Percentiles rank a stretch among this genome's conserved stretches.
These are phyloP conservation scores for Cryphonectria parasitica DNA, from an alignment of 2,329 filamentous ascomycete species.

Conservation along the genomic window DNA sequence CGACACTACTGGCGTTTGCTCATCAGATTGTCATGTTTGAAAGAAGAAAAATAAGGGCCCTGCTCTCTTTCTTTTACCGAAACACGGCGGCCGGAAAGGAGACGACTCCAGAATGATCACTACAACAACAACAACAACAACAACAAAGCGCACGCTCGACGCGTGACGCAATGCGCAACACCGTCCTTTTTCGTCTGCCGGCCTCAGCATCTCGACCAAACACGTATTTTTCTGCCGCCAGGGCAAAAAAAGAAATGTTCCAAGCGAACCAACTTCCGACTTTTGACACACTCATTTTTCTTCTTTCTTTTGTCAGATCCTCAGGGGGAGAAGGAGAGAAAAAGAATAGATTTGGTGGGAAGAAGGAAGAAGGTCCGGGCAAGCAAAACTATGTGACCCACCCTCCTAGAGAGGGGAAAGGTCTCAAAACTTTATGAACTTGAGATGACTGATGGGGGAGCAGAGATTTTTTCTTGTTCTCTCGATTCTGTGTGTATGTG, in stretches of 20 bases:
- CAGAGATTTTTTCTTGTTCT: constrained; percentile 11
- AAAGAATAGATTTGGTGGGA: background rate
- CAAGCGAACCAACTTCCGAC: constrained; percentile 19
- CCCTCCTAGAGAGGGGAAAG: background rate
- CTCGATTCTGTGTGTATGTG: constrained; percentile 29
- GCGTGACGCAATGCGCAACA: constrained; percentile 5
- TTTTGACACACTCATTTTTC: constrained; percentile 2
- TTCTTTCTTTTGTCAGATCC: constrained; percentile 34
- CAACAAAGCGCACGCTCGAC: constrained; percentile 5
- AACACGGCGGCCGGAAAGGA: constrained; percentile 28
- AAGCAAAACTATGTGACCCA: background rate
- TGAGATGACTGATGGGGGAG: constrained; percentile 30
- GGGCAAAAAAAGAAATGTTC: constrained; percentile 23
- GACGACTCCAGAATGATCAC: constrained; percentile 26
- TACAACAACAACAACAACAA: background rate
- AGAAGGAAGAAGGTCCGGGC: constrained; percentile 26
- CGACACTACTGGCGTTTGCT: constrained; percentile 1
- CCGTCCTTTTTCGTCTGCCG: constrained; percentile 31
- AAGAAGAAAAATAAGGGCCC: constrained; percentile 7
- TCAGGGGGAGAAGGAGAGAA: constrained; percentile 19
- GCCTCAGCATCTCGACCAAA: constrained; percentile 30
- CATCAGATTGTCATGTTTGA: constrained; percentile 4
- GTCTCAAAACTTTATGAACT: background rate
- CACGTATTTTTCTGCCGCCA: background rate
- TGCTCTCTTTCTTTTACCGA: constrained; percentile 22